Evolutionary conservation across 2,329 filamentous ascomycete species (phyloP), one percentile per base, ranked within the genome.

Genomic region (Cytospora piceicola): DNA sequence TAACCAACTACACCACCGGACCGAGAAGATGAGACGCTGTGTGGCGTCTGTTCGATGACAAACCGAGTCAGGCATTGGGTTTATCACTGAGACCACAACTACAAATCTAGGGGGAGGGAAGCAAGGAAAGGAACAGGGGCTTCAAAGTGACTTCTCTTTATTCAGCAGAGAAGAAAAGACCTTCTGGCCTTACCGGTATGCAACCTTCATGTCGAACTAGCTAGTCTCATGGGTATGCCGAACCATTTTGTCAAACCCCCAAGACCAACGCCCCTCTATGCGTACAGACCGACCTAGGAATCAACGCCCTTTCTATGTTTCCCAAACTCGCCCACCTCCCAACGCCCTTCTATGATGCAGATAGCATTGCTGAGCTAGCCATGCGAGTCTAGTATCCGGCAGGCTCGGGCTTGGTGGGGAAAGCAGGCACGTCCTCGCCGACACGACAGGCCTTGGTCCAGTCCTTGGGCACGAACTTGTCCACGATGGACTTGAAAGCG

Each of bases 401-500:
- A n/a, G 81, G 81, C 71, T 87, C 83, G 0, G 81, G 79, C 68
- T 81, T 80, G 22, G 69, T 64, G 1, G 85, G 83, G 65, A 85
- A 80, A 2, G 78, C 76, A 0, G 83, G 77, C 11, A 73, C 76
- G 29, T 76, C 75, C 22, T 79, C 69, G 67, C 83, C 82, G 55
- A 74, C 70, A n/a, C 39, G n/a, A 70, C 85, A 88, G 67, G 86
- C 77, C 27, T 79, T 73, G 69, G 79, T 84, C 94, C 94, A 98
- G 75, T 93, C 85, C 66, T 81, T 80, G 0, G 95, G 95, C 1
- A 92, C 95, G 74, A 91, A 96, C 73, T 92, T 93, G 78, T 98
- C 94, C 2, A 95, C 93, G 63, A 97, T 92, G 60, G 87, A 82
- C 78, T 98, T 98, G 83, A 99, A 99, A 0, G 94, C 93, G 64